Base-by-base conservation (phyloP, 768 basidiomycete genomes). In the Calocera viscosa region DNA sequence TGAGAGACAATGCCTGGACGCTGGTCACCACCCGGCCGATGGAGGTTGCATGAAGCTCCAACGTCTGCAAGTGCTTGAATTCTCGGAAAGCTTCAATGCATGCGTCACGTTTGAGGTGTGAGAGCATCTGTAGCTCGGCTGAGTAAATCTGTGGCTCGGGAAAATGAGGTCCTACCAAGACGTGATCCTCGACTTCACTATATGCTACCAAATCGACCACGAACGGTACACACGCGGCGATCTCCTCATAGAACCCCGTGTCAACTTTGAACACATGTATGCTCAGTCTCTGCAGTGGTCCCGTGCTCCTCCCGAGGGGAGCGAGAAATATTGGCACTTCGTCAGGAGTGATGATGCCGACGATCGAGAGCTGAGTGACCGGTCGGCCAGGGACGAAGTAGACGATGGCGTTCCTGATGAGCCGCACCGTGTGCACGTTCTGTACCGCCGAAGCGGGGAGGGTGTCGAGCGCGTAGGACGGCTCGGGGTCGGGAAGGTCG, bases 321-420 rank as follows among this genome's bases (percentile, higher is more conserved):
- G 53, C 24, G 10, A 60, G 2, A 22, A 60, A 60, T 60, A 60
- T 60, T 8, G 53, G 53, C 16, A 60, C 26, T 32, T 60, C 53
- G 22, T 60, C 53, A 5, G 53, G 53, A 10, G 53, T 60, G 53
- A 60, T 60, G 53, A 60, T 60, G 53, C 53, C 53, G 26, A 60
- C 26, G 24, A 60, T 60, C 5, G 53, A 60, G 26, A 60, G 53
- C 16, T 26, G 11, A 5, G 53, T 60, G 24, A 60, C 53, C 2
- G 53, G 53, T 10, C 53, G 53, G 2, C 30, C 53, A 19, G 53
- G 53, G 24, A 60, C 53, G 53, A 60, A 32, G 53, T 60, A 60
- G 5, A 60, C 53, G 53, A 60, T 60, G 7, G 53, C 24, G 30
- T 60, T 60, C 26, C 53, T 2, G 11, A 60, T 32, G 24, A 60